Evolutionary conservation across 2,329 filamentous ascomycete species (phyloP), one percentile per base, ranked within the genome.

Genomic region (Pseudogymnoascus verrucosus): DNA sequence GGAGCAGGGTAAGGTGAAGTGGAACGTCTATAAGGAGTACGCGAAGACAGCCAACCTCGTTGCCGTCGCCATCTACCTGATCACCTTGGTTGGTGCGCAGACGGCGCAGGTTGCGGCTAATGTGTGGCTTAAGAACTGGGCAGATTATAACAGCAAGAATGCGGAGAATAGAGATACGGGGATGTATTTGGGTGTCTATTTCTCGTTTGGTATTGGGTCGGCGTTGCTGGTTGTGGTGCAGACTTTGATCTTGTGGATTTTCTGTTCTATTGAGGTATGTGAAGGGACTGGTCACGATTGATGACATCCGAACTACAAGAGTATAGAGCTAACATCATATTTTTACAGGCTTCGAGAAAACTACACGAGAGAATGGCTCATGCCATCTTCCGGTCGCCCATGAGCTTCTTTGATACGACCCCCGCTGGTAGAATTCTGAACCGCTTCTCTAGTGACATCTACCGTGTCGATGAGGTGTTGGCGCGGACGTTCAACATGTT

Each of bases 351-450:
- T 61, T 97, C 93, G 19, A 86, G 95, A 67, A 99, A 98, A 78
- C 82, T 99, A 64, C 95, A 99, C 74, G 95, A 98, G 78, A 84
- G 91, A 68, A 98, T 99, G 95, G 93, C 93, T 47, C 95, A 89
- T 71, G 92, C 95, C 16, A 97, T 98, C 70, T 99, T 99, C 82
- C 85, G 95, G 69, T 96, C 92, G 39, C 96, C 95, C 63, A 99
- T 99, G 95, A 95, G 87, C 70, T 99, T 99, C 78, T 99, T 99
- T 70, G 96, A 99, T 75, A 96, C 93, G 0, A 99, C 95, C 1
- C 95, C 95, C 2, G 89, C 93, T 67, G 95, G 95, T n/a, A 87
- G 96, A 64, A 97, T 99, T 71, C 80, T 99, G 65, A 99, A 99
- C 75, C 85, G 95, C 63, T 99, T 99, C 76, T 98, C 93, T 68